Evolutionary conservation across 1,284 basidiomycete species (phyloP), one percentile per base, ranked within the genome.

Genomic region (Prillingera fragicola): DNA sequence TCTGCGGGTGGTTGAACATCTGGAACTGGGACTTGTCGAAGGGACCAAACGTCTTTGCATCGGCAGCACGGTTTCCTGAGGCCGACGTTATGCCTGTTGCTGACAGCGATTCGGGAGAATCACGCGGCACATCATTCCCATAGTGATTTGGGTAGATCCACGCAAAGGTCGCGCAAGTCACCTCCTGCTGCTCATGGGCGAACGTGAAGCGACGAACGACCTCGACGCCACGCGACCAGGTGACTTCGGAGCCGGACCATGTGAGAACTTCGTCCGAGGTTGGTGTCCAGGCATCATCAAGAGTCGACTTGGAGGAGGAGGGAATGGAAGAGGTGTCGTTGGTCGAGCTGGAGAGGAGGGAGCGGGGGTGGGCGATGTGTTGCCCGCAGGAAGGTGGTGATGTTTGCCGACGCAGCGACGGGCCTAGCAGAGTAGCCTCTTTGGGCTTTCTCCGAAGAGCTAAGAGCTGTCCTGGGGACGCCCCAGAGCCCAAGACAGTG

Each of bases 131-230:
- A n/a, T n/a, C n/a, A n/a, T n/a, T n/a, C n/a, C n/a, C n/a, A n/a
- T n/a, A n/a, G n/a, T n/a, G n/a, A n/a, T n/a, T n/a, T n/a, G n/a
- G n/a, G 17, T 31, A 24, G 21, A 48, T 45, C 36, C 48, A 47
- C 2, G 82, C 87, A 36, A 87, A 78, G 53, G 83, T 83, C 2
- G 84, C 87, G 71, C 77, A 85, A 44, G 83, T 81, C 27, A 91
- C 78, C 2, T 78, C 75, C 60, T 88, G 82, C 6, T 75, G 77
- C 55, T 87, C 82, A 22, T 81, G 74, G 5, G 75, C 70, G 59
- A 87, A 87, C 39, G 78, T 80, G 81, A 84, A 91, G 56, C 81
- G 80, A 55, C 83, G 81, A 42, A 75, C 74, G 35, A 90, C 77
- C 21, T 87, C 72, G 1, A 81, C 81, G 0, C 85, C 87, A 21